phyloP scores from a whole-genome alignment of 106 monocot species.

The Allium sativum region DNA sequence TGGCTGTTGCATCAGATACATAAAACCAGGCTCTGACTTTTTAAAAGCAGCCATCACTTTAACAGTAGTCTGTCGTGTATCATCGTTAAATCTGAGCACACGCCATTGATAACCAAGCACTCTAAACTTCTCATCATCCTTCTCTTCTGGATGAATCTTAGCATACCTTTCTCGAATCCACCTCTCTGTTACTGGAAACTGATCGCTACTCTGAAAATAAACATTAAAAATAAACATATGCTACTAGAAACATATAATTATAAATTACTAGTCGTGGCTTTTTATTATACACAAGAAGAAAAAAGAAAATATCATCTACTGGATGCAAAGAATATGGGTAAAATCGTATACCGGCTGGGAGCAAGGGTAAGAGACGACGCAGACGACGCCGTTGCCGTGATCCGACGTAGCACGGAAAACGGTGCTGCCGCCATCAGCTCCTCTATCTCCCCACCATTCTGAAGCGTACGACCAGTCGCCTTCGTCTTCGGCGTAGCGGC shows the following conservation, averaged over 20 bases:
- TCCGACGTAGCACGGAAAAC: conserved; percentile 59
- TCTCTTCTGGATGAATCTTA: conserved; percentile 43
- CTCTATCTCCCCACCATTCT: conserved; percentile 73
- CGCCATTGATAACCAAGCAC: conserved; percentile 97
- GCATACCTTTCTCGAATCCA: conserved; percentile 61
- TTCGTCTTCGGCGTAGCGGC: conserved; percentile 33
- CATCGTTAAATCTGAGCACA: conserved; percentile 72
- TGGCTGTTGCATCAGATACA: conserved; percentile 86
- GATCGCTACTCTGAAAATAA: conserved; percentile 31
- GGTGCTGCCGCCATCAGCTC: conserved; percentile 37
- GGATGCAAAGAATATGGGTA: neutral
- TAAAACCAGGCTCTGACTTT: conserved; percentile 38
- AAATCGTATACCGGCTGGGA: conserved; percentile 53
- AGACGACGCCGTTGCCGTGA: conserved; percentile 76
- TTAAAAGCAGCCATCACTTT: conserved; percentile 78
- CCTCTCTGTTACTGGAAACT: conserved; percentile 51
- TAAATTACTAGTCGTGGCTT: neutral
- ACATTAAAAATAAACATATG: neutral
- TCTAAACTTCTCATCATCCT: conserved; percentile 32
- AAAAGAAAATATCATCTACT: neutral
- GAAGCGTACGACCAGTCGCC: conserved; percentile 79
- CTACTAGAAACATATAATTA: neutral
- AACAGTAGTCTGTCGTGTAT: conserved; percentile 78
- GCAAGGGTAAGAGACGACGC: conserved; percentile 70
- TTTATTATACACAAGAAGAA: neutral